Base-by-base conservation (phyloP, 257 asterid species). In the Scutellaria baicalensis region DNA sequence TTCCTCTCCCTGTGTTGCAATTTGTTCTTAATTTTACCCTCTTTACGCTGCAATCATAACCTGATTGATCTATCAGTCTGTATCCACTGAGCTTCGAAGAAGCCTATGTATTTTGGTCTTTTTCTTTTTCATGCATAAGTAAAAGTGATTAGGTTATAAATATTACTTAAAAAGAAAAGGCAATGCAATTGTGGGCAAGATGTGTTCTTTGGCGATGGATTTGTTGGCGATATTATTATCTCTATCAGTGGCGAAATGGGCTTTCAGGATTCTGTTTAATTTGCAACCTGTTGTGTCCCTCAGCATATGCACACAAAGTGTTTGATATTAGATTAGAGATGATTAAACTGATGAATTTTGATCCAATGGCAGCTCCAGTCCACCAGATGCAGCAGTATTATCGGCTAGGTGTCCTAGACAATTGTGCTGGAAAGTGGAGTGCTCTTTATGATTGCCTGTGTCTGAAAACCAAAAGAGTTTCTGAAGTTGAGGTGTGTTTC, bases 351-450 rank as follows among this genome's bases (percentile, higher is more conserved):
- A 75, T 75, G 60, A 7, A 42, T 31, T 75, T 54, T 17, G 60
- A 23, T 68, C 44, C 54, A 52, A 20, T 82, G 76, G 73, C 93
- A 93, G 97, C 98, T 78, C 98, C 98, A 0, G 92, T 90, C 36
- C 88, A 90, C 81, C 98, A 93, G 88, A 11, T 93, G 90, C 96
- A 88, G 83, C 95, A 93, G 51, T 93, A 93, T 75, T 93, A 93
- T 81, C 92, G 97, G 64, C 78, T 78, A 52, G 98, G 97, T 12
- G 49, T 20, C 21, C 88, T 93, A 3, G 98, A 93, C 87, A 84
- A 82, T 74, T 93, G 98, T 69, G 70, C 80, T 51, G 80, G 70
- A 39, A 90, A 93, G 69, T 93, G 95, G 93, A 60, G 68, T 31
- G 85, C 83, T 9, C 88, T 93, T 44, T 78, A 68, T 83, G 96